These are phyloP conservation scores for Phyllosticta citrichinensis DNA, from an alignment of 2,329 filamentous ascomycete genomes.

Conservation along the genomic window DNA sequence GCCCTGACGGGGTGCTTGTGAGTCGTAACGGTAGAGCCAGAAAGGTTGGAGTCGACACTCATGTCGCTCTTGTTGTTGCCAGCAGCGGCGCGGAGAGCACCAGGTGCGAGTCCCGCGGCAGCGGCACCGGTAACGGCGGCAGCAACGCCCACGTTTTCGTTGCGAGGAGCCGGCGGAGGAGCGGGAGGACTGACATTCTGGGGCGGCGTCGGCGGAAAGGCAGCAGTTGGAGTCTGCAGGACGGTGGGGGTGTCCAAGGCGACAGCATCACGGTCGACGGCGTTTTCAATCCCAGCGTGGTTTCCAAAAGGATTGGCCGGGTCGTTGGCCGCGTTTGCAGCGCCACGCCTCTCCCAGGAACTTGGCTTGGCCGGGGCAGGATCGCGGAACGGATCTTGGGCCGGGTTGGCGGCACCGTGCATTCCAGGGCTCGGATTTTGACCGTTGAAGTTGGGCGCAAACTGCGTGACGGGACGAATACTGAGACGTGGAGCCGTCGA, in stretches of 20 bases:
- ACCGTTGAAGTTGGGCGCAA: constrained; percentile 48
- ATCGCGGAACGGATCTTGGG: constrained; percentile 9
- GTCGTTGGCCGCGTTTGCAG: constrained; percentile 20
- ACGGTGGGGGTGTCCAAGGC: constrained; percentile 6
- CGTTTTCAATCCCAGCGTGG: constrained; percentile 26
- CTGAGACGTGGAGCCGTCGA: constrained; percentile 68
- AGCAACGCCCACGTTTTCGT: neutral
- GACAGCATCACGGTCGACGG: constrained; percentile 10
- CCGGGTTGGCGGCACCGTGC: neutral
- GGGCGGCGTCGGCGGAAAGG: constrained; percentile 2
- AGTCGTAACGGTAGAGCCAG: constrained; percentile 16
- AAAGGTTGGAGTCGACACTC: constrained; percentile 9
- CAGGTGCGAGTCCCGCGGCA: neutral
- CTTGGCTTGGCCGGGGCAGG: constrained; percentile 19
- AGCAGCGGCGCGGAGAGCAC: neutral
- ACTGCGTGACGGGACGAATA: constrained; percentile 74
- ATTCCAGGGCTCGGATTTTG: neutral
- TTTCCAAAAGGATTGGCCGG: constrained; percentile 27
- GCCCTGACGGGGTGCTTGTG: neutral
- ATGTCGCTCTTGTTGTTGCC: neutral
- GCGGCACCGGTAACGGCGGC: neutral
- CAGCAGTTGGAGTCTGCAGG: constrained; percentile 2
- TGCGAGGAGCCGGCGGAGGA: neutral
- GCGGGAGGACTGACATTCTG: neutral
- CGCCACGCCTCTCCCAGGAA: constrained; percentile 31